Evolutionary conservation across 2,329 filamentous ascomycete species (phyloP), one percentile per base, ranked within the genome.

Genomic region (Catunica adiposa): DNA sequence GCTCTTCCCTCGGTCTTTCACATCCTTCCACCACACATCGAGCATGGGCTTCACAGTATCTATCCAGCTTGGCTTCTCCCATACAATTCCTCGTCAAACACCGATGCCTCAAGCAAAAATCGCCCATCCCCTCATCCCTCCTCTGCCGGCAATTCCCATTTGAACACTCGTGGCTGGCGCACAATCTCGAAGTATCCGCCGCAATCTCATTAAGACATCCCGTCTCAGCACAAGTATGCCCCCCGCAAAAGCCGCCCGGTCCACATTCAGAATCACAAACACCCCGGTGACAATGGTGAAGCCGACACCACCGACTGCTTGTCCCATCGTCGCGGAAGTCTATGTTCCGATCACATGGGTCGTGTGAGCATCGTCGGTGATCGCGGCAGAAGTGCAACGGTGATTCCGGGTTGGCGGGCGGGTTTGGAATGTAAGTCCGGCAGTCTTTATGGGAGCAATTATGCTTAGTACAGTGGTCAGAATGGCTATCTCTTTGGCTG

Each of bases 301-400:
- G 55, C 3, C 37, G 47, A 40, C 61, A 62, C 44, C 56, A 55
- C 14, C 56, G 46, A 3, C 51, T 51, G 15, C 50, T 42, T 17
- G 20, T 34, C 15, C 44, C 54, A 2, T 38, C 42, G n/a, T 56
- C 42, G n/a, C 51, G 40, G 9, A 15, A 53, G 46, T 52, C 54
- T 15, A 61, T 58, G 46, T 61, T 61, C n/a, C 59, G 57, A 6
- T 25, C 37, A 48, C 62, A 63, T 11, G 50, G 56, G 3, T 23
- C 47, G 1, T 53, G 42, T 17, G 52, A 44, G 59, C 62, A 63
- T 23, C 61, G 51, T 7, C 62, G 58, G 55, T 63, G 62, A 7
- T 61, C 59, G 15, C 63, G 60, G 51, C 62, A 63, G 60, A 61
- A 63, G 9, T 62, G 60, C 3, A 58, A 54, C 6, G 52, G 48